Base-by-base conservation (phyloP, 805 yeast genomes). In the Schwanniomyces occidentalis region DNA sequence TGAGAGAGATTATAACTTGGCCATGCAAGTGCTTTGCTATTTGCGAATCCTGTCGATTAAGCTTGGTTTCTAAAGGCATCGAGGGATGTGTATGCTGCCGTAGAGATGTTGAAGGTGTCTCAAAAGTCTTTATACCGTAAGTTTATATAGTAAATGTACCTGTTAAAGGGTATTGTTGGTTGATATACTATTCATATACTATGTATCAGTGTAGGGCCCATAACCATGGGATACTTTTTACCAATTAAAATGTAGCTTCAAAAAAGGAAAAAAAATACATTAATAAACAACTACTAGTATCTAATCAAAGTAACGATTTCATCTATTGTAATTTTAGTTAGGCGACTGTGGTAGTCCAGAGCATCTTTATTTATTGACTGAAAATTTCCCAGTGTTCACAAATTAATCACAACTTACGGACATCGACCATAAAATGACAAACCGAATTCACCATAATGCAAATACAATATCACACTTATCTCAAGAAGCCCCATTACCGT, bases 21-120 rank as follows among this genome's bases (percentile, higher is more conserved):
- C 97, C 97, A 0, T 90, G 97, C 54, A 76, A 79, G 48, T 90
- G 97, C 57, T 76, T 90, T 37, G 89, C 95, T 0, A 68, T 90
- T 4, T 90, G 97, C 58, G 96, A 89, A 44, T 73, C 76, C 16
- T 90, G 97, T 52, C 71, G 97, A 12, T 65, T 80, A 8, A 76
- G 84, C 12, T 67, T 90, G 34, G 87, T 86, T 6, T 63, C 81
- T 21, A 73, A 89, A 41, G 84, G 85, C 8, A 82, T 82, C 51
- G 76, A 75, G 38, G 82, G 82, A 1, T 90, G 97, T 58, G 91
- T 89, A 0, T 85, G 95, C 51, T 90, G 97, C 51, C 73, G 95
- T 21, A 64, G 80, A 19, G 72, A 73, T 17, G 95, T 90, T 3
- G 80, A 80, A 34, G 82, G 84, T 2, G 82, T 74, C 31, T 73